A percentile compares a stretch with the other conserved stretches of the same genome.
These are phyloP conservation scores for Prunus yedoensis DNA, from an alignment of 331 rosid genomes.

Conservation along the genomic window DNA sequence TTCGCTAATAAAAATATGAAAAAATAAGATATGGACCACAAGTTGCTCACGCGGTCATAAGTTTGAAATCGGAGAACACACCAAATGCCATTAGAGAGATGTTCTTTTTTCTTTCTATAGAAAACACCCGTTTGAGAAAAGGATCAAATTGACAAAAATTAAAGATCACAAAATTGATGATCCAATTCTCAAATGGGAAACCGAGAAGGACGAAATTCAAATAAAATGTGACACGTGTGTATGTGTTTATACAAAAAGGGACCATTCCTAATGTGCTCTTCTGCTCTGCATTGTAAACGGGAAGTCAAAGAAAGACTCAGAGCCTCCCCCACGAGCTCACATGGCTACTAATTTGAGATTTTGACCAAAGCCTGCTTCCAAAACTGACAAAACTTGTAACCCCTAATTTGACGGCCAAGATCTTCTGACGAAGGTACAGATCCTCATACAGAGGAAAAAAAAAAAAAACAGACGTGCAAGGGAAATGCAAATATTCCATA, in stretches of 20 bases:
- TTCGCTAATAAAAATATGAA: too few species aligned
- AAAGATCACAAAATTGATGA: background rate
- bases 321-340: background rate
- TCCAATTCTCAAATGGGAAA: background rate
- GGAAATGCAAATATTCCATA: slow-evolving; percentile 9
- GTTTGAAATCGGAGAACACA: too few species aligned
- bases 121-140: background rate
- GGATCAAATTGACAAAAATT: background rate
- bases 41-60: too few species aligned
- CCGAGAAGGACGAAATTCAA: too few species aligned
- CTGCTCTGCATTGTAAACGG: too few species aligned
- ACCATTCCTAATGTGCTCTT: too few species aligned
- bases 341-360: background rate
- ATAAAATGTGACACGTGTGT: background rate
- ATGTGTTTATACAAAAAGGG: background rate
- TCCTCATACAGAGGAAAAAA: background rate
- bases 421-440: background rate
- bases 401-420: slow-evolving; percentile 9
- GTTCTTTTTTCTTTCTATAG: too few species aligned
- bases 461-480: background rate
- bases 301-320: too few species aligned
- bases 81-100: too few species aligned
- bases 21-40: too few species aligned
- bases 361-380: background rate
- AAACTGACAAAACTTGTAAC: background rate